Percentiles rank a stretch among this genome's conserved stretches.
Evolutionary conservation across 129 eudicot genomes (phyloP).

Genomic region (Tagetes erecta): DNA sequence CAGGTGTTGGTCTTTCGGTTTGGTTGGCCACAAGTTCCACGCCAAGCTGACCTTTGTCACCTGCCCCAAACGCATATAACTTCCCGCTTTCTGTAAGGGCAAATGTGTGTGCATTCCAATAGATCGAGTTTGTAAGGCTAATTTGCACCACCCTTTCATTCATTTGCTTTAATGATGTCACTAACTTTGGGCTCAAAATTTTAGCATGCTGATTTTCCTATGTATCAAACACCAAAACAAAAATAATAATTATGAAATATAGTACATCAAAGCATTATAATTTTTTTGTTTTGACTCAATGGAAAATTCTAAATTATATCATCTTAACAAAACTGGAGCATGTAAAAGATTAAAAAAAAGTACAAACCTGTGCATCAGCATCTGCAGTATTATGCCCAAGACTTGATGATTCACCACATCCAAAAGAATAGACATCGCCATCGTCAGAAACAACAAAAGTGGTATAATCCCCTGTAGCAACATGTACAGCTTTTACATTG

Average conservation of each 20-base stretch:
- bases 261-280: background rate
- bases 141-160: slow-evolving; percentile 84
- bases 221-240: slow-evolving; percentile 9
- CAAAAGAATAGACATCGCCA: slow-evolving; percentile 91
- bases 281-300: background rate
- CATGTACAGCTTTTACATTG: slow-evolving; percentile 86
- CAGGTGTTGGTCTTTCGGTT: slow-evolving; percentile 66
- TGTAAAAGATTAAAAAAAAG: background rate
- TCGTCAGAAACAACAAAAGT: slow-evolving; percentile 80
- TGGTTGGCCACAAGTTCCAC: slow-evolving; percentile 63
- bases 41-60: slow-evolving; percentile 89
- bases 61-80: slow-evolving; percentile 85
- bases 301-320: background rate
- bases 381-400: slow-evolving; percentile 79
- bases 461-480: slow-evolving; percentile 96
- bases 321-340: background rate
- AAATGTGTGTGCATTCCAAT: slow-evolving; percentile 88
- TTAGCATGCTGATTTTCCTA: slow-evolving; percentile 75
- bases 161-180: slow-evolving; percentile 62
- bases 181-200: slow-evolving; percentile 66
- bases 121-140: slow-evolving; percentile 78
- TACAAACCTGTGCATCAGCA: slow-evolving; percentile 68
- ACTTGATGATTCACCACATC: slow-evolving; percentile 94
- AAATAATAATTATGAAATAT: background rate
- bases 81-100: slow-evolving; percentile 80